Percentiles rank a stretch among this genome's conserved stretches.
Conservation (phyloP, 441 rosid genomes). For the Populus hybrid region DNA sequence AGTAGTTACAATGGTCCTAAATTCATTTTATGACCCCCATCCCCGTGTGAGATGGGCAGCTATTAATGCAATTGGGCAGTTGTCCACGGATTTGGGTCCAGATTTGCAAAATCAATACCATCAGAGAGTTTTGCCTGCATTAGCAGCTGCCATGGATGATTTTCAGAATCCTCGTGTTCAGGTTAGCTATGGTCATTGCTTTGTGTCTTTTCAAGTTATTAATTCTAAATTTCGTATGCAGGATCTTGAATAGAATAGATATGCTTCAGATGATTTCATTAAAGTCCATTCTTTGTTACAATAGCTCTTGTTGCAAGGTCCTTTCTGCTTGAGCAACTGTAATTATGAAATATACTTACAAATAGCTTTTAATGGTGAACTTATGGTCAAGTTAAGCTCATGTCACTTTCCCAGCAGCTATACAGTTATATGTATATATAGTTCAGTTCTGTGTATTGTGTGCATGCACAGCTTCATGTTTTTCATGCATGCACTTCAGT, state of each 20-base stretch:
- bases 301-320: neutral
- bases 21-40: constrained; percentile 78
- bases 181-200: constrained; percentile 35
- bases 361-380: neutral
- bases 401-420: too few species aligned
- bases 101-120: constrained; percentile 96
- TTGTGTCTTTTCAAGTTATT: constrained; percentile 2
- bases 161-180: constrained; percentile 89
- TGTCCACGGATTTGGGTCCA: constrained; percentile 93
- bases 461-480: neutral
- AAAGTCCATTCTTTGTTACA: neutral
- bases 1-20: constrained; percentile 75
- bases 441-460: neutral
- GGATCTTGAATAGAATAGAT: neutral
- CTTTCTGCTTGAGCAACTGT: neutral
- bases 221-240: neutral
- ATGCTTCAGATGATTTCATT: constrained; percentile 3
- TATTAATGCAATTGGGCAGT: constrained; percentile 85
- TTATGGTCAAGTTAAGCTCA: neutral
- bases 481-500: neutral
- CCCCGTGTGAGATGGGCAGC: constrained; percentile 98
- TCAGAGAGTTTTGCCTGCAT: constrained; percentile 75
- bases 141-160: constrained; percentile 87
- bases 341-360: neutral
- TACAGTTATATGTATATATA: too few species aligned